phyloP scores from a whole-genome alignment of 176 grass and related monocot genomes.

The Oryza glumipatula region DNA sequence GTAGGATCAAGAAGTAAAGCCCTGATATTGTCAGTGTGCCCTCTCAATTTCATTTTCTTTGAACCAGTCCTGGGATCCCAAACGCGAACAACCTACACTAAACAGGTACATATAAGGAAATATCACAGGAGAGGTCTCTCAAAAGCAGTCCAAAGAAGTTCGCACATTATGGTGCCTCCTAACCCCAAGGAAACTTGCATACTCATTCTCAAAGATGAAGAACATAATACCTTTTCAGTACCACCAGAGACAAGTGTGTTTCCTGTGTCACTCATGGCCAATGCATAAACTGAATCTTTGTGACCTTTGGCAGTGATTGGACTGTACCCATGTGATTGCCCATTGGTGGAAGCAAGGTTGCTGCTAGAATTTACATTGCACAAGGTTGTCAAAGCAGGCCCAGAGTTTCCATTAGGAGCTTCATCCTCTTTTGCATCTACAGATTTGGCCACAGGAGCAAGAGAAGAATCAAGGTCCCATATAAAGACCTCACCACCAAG shows the following conservation, averaged over 20 bases:
- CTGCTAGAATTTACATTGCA: conserved; percentile 60
- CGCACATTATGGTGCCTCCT: neutral
- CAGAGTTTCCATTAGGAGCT: conserved; percentile 72
- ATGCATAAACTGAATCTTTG: conserved; percentile 98
- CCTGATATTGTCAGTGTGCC: conserved; percentile 94
- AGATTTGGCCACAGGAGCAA: conserved; percentile 72
- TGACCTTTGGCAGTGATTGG: conserved; percentile 86
- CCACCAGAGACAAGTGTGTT: conserved; percentile 92
- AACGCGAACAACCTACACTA: conserved; percentile 82
- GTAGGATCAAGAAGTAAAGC: conserved; percentile 92
- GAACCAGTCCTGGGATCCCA: conserved; percentile 89
- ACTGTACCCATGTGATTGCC: conserved; percentile 76
- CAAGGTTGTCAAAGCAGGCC: conserved; percentile 65
- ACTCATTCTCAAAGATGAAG: conserved; percentile 14
- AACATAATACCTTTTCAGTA: conserved; percentile 80
- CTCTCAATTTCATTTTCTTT: conserved; percentile 94
- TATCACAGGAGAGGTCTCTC: conserved; percentile 7
- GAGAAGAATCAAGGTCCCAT: conserved; percentile 93
- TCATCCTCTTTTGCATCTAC: conserved; percentile 73
- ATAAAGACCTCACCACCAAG: conserved; percentile 97
- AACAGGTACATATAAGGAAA: conserved; percentile 27
- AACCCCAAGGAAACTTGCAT: neutral
- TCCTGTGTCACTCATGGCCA: conserved; percentile 94
- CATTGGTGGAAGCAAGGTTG: conserved; percentile 61
- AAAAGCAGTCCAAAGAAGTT: neutral